Base-by-base conservation (phyloP, 768 basidiomycete genomes). In the Tephrocybe sp. region DNA sequence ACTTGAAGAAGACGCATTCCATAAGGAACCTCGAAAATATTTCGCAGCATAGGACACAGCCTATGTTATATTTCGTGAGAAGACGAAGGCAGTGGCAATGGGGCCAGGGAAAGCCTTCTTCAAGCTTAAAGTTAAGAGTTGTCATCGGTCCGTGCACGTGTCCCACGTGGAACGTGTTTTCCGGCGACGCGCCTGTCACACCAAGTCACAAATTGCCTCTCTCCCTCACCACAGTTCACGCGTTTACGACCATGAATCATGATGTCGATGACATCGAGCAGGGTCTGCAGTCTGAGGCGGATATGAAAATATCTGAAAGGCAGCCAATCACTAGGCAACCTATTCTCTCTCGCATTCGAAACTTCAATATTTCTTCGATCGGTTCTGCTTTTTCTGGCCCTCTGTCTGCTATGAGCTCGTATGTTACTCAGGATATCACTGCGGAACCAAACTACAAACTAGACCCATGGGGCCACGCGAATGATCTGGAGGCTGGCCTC, bases 341-440 rank as follows among this genome's bases (percentile, higher is more conserved):
- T 31, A 30, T 63, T 15, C 53, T 63, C 18, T 52, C 57, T 30
- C 59, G 56, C 41, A 55, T 64, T 43, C 60, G 57, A 21, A 60
- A 51, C 48, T 60, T 64, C 44, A 62, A 59, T 44, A 41, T 60
- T 15, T 51, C 52, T 40, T 59, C 59, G 9, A 49, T 64, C 19
- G 54, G 59, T 19, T 59, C 57, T 53, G 42, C 58, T 51, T 60
- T 64, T 44, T 59, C 59, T 48, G 56, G 52, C 4, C 46, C 53
- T 44, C 26, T 51, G 31, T 53, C 56, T 31, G 52, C 56, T 40
- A 34, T 53, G 38, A 51, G 47, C 41, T 40, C 49, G 31, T 45
- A 52, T 36, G 44, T 47, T 28, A 35, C 48, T 44, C 51, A 54
- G 38, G 55, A 54, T 38, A 38, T 13, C 31, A 7, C 49, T 4